Conservation (phyloP, 345 rosid genomes). For the Citrus hindsii region DNA sequence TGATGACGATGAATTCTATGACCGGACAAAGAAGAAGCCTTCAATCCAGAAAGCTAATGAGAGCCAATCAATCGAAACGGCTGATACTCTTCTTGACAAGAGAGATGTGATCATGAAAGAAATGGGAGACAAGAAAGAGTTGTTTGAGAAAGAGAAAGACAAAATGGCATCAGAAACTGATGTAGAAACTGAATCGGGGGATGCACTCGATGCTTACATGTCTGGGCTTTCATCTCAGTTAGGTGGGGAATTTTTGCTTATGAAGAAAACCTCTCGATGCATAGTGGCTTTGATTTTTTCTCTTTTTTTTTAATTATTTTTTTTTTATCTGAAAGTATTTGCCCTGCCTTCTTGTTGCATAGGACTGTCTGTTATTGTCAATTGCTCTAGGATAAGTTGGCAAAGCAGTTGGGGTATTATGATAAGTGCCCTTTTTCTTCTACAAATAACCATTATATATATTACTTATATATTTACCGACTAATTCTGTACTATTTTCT, state of each 20-base stretch:
- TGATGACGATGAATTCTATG: conserved; percentile 95
- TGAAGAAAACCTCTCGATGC: background rate
- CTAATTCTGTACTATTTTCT: background rate
- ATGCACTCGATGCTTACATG: conserved; percentile 91
- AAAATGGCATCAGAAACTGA: conserved; percentile 48
- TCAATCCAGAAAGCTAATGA: conserved; percentile 48
- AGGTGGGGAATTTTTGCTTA: conserved; percentile 35
- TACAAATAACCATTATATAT: background rate
- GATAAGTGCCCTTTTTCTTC: background rate
- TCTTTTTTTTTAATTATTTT: background rate
- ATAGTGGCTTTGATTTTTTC: background rate
- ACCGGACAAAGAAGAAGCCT: conserved; percentile 81
- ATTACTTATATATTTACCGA: no score
- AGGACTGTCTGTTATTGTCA: background rate
- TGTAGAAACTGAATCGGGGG: conserved; percentile 55
- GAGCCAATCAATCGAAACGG: conserved; percentile 73
- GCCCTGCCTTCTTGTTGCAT: background rate
- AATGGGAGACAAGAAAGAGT: conserved; percentile 54
- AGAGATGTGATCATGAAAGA: conserved; percentile 63
- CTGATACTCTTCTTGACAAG: conserved; percentile 87
- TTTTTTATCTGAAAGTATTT: background rate
- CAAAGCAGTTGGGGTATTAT: background rate
- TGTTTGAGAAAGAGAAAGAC: conserved; percentile 58
- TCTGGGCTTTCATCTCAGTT: conserved; percentile 83
- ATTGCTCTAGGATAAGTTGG: background rate